Evolutionary conservation across 179 eudicot species (phyloP).

Genomic region (Silene noctiflora): DNA sequence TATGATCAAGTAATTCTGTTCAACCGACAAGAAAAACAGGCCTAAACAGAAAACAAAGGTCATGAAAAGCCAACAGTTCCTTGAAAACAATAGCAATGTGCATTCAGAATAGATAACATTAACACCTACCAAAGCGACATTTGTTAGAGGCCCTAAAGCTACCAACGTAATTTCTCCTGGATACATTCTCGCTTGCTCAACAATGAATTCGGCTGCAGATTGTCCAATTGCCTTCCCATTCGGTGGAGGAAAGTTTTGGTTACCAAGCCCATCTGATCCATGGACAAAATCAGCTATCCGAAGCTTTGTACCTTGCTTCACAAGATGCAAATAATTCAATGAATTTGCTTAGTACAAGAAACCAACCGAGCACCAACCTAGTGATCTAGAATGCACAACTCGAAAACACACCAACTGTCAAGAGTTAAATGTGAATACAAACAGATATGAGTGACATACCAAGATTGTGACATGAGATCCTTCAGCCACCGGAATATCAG

Average conservation of each 20-base stretch:
- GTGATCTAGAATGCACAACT: too few species aligned
- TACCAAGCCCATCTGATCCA: slow-evolving; percentile 94
- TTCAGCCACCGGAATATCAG: slow-evolving; percentile 96
- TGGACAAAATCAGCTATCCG: slow-evolving; percentile 95
- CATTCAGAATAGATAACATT: neutral
- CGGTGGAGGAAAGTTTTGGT: slow-evolving; percentile 92
- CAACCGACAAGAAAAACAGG: slow-evolving; percentile 3
- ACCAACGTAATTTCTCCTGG: slow-evolving; percentile 90
- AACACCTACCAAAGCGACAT: slow-evolving; percentile 82
- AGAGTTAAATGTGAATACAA: neutral
- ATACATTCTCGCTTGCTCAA: slow-evolving; percentile 56
- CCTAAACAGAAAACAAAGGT: neutral
- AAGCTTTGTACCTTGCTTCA: slow-evolving; percentile 85
- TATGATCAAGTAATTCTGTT: neutral
- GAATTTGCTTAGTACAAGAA: neutral
- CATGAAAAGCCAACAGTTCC: neutral
- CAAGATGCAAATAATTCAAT: slow-evolving; percentile 22
- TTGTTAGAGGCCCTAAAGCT: slow-evolving; percentile 94
- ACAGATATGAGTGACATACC: slow-evolving; percentile 39
- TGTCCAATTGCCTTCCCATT: slow-evolving; percentile 69
- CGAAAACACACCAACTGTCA: neutral
- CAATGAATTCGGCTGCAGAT: slow-evolving; percentile 70
- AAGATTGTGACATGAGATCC: slow-evolving; percentile 84
- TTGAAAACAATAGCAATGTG: neutral
- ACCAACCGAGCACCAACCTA: neutral